phyloP scores from a whole-genome alignment of 345 rosid genomes.

The Pistacia vera region DNA sequence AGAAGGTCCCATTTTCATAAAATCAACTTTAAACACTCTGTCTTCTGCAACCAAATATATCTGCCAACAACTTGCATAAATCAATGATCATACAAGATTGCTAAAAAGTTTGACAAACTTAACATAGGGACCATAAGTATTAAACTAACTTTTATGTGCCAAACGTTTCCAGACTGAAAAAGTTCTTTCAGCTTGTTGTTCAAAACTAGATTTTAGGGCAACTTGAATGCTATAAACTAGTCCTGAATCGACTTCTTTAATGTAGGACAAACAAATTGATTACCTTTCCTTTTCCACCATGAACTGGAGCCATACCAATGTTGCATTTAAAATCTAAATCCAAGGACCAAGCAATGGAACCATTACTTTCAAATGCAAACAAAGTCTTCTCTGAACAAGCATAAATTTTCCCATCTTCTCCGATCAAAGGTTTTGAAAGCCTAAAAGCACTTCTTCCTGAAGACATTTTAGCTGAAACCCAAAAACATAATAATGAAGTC shows the following conservation, averaged over 20 bases:
- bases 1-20: slow-evolving; percentile 40
- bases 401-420: slow-evolving; percentile 68
- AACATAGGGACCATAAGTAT: too few species aligned
- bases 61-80: slow-evolving; percentile 40
- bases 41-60: slow-evolving; percentile 75
- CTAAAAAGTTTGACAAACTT: not conserved
- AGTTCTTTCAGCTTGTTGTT: too few species aligned
- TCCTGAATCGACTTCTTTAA: too few species aligned
- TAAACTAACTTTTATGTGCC: too few species aligned
- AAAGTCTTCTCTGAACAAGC: slow-evolving; percentile 63
- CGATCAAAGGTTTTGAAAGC: slow-evolving; percentile 70
- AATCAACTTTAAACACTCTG: slow-evolving; percentile 55
- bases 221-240: too few species aligned
- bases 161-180: too few species aligned
- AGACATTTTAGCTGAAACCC: slow-evolving; percentile 33
- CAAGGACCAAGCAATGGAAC: slow-evolving; percentile 75
- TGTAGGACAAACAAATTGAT: too few species aligned
- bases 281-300: slow-evolving; percentile 65
- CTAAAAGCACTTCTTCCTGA: slow-evolving; percentile 26
- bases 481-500: not conserved
- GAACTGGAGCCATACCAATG: slow-evolving; percentile 50
- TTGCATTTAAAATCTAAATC: slow-evolving; percentile 67
- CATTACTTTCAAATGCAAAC: slow-evolving; percentile 72
- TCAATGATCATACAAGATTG: slow-evolving; percentile 1
- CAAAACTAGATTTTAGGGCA: too few species aligned